phyloP scores from a whole-genome alignment of 2,329 filamentous ascomycete genomes.

The Grosmannia huntii region DNA sequence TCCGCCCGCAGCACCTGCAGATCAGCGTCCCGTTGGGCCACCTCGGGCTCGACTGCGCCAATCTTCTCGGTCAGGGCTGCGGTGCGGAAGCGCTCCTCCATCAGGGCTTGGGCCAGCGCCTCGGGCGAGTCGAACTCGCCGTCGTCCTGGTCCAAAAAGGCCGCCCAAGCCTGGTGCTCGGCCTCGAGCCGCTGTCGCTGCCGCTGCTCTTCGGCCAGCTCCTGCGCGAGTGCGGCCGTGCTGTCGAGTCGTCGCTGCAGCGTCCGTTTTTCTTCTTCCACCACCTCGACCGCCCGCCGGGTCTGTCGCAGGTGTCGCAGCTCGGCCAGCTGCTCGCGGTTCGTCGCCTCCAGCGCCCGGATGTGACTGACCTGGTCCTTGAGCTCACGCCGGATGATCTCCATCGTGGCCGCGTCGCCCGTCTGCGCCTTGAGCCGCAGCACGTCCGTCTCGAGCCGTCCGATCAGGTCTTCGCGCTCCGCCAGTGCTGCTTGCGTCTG shows the following conservation, averaged over 20 bases:
- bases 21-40: conserved; percentile 62
- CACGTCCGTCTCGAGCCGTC: conserved; percentile 69
- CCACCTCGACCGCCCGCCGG: conserved; percentile 79
- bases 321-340: conserved; percentile 66
- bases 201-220: conserved; percentile 66
- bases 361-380: conserved; percentile 90
- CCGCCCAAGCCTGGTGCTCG: conserved; percentile 75
- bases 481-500: conserved; percentile 53
- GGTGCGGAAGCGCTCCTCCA: conserved; percentile 69
- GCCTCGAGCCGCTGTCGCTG: conserved; percentile 82
- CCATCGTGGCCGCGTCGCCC: conserved; percentile 74
- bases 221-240: conserved; percentile 59
- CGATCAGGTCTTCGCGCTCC: conserved; percentile 58
- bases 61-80: conserved; percentile 70
- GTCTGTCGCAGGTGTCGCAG: conserved; percentile 69
- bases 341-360: conserved; percentile 65
- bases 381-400: conserved; percentile 75
- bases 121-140: conserved; percentile 81
- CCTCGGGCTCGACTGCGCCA: conserved; percentile 66
- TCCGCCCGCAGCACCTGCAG: conserved; percentile 63
- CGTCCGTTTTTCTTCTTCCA: conserved; percentile 86
- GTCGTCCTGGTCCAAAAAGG: conserved; percentile 62
- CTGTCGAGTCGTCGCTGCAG: conserved; percentile 66
- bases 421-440: conserved; percentile 74
- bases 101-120: conserved; percentile 69